A percentile compares a stretch with the other conserved stretches of the same genome.
phyloP scores from a whole-genome alignment of 345 rosid species.

The Barbarea vulgaris region DNA sequence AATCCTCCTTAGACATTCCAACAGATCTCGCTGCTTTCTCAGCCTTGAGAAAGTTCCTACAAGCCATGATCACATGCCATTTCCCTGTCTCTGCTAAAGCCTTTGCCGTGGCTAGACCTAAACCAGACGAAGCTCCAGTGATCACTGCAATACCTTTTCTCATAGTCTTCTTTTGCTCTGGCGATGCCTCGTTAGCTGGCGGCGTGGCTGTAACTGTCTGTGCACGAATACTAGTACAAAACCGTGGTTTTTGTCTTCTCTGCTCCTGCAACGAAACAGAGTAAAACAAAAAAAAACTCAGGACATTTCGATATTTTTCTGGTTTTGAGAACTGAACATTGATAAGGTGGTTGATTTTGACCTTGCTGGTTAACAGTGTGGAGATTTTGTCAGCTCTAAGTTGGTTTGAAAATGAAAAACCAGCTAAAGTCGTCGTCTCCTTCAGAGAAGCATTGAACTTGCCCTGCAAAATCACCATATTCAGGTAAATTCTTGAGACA shows the following conservation, averaged over 20 bases:
- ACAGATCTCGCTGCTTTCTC: conserved; percentile 83
- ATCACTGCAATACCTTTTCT: conserved; percentile 73
- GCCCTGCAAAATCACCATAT: conserved; percentile 53
- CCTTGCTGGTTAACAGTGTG: conserved; percentile 61
- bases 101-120: conserved; percentile 89
- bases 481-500: neutral
- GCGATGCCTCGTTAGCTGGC: conserved; percentile 46
- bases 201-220: conserved; percentile 60
- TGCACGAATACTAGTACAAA: conserved; percentile 45
- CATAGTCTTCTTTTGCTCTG: conserved; percentile 73
- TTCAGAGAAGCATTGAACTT: conserved; percentile 59
- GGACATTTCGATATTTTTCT: neutral
- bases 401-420: conserved; percentile 60
- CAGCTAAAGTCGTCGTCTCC: conserved; percentile 71
- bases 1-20: conserved; percentile 79
- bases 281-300: neutral
- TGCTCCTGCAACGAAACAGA: conserved; percentile 26
- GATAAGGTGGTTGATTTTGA: conserved; percentile 8
- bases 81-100: conserved; percentile 86
- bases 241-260: conserved; percentile 20
- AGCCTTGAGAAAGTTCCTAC: conserved; percentile 88
- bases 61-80: conserved; percentile 94
- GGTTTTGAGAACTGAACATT: neutral
- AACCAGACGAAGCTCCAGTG: conserved; percentile 92
- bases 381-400: conserved; percentile 53